Evolutionary conservation across 495 filamentous ascomycete species (phyloP), one percentile per base, ranked within the genome.

Genomic region (Aspergillus sclerotioniger): DNA sequence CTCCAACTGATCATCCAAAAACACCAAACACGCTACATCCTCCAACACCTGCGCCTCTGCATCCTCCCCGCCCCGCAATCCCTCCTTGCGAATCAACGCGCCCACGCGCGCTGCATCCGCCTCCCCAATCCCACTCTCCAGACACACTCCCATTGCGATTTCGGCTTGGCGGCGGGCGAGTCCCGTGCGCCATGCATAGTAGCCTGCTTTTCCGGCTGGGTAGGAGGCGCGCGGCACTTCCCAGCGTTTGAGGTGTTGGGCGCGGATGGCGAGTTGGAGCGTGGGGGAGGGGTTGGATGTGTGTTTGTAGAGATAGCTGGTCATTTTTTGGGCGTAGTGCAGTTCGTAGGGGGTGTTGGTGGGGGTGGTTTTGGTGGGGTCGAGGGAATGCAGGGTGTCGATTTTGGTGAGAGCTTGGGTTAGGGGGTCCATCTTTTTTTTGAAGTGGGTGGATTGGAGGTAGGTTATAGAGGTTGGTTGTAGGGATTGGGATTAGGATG

Each of bases 1-100:
- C 64, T 89, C 90, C 58, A 92, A 85, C 73, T 92, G 89, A 66
- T 90, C 90, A 68, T 92, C 90, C 63, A 94, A 67, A 69, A 94
- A 94, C 33, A 94, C 90, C 45, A 94, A 72, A 70, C 90, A 94
- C 15, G 90, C 90, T 54, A 91, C 88, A 74, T 94, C 90, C 71
- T 94, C 90, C 59, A 94, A 71, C 7, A 82, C 76, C 78, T 90
- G 87, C 57, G 82, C 82, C 67, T 91, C 88, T 33, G 76, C 72
- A 58, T 90, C 84, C 87, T 88, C 84, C 85, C 83, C 56, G 53
- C 67, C 59, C 70, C 78, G 79, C 60, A 90, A 65, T 39, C 80
- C 78, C 58, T 89, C 86, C 72, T 90, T 90, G 49, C 84, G 67
- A 45, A 90, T 78, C 69, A 90, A 65, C 29, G 76, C 73, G 0